These are phyloP conservation scores for Saturnispora quitensis DNA, from an alignment of 805 yeast genomes.

Conservation along the genomic window DNA sequence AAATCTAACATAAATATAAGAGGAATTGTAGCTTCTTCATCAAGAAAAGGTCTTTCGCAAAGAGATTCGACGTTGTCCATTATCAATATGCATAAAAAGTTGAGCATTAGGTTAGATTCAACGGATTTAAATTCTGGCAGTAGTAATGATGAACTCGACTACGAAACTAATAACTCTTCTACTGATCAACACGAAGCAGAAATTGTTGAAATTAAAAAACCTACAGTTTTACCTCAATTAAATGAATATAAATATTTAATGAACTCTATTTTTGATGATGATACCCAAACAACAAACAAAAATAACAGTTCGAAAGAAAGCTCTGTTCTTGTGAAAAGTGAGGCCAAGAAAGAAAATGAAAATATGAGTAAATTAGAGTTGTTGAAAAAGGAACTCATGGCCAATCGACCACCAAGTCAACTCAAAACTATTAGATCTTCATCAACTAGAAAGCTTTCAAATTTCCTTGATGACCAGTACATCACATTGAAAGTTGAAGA, in stretches of 20 bases:
- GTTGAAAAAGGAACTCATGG: slow-evolving; percentile 11
- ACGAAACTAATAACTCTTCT: background rate
- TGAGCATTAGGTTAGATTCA: slow-evolving; percentile 7
- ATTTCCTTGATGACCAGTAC: slow-evolving; percentile 16
- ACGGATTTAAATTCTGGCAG: background rate
- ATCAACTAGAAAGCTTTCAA: slow-evolving; percentile 22
- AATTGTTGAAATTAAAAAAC: background rate
- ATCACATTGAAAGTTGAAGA: slow-evolving; percentile 15
- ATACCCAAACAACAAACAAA: slow-evolving; percentile 1
- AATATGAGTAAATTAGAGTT: slow-evolving; percentile 20
- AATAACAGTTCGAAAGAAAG: background rate
- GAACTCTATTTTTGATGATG: slow-evolving; percentile 23
- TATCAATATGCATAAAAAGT: slow-evolving; percentile 12
- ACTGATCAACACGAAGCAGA: background rate
- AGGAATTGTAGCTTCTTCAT: slow-evolving; percentile 38
- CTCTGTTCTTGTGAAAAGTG: too few relatives aligned
- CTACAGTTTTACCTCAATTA: slow-evolving; percentile 11
- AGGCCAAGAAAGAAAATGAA: background rate
- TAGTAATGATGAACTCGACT: background rate
- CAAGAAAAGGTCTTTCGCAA: slow-evolving; percentile 39
- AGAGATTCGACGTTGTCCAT: slow-evolving; percentile 12
- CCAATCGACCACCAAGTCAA: slow-evolving; percentile 3
- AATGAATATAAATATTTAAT: slow-evolving; percentile 25
- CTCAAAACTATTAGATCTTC: slow-evolving; percentile 19
- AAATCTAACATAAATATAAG: slow-evolving; percentile 21